Conservation (phyloP, 441 rosid genomes). For the Isatis lusitanica region DNA sequence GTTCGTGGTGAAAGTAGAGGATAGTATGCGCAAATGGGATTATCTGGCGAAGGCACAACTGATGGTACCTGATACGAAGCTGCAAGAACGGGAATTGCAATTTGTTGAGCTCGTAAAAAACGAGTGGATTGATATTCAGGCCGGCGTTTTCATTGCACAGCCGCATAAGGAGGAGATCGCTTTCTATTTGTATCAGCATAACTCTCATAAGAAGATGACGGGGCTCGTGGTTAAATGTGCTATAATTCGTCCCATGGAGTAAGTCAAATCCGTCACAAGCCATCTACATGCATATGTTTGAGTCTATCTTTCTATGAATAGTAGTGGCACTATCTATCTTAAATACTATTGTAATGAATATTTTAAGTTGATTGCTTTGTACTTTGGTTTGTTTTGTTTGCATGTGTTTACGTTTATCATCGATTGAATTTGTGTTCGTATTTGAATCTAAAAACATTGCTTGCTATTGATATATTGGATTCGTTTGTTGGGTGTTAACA, state of each 20-base stretch:
- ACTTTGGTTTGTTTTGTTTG: no score
- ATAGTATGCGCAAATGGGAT: slow-evolving; percentile 46
- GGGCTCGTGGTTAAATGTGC: slow-evolving; percentile 62
- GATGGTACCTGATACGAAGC: slow-evolving; percentile 44
- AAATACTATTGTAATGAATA: neutral
- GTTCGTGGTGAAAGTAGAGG: slow-evolving; percentile 45
- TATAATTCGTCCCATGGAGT: slow-evolving; percentile 42
- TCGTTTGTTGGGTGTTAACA: no score
- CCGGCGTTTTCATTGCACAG: slow-evolving; percentile 43
- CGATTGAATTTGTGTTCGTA: neutral
- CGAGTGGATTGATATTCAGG: slow-evolving; percentile 56
- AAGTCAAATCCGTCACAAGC: neutral
- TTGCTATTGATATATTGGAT: no score
- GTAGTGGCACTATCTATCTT: neutral
- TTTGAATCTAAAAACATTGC: neutral
- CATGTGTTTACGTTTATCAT: neutral
- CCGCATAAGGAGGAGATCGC: slow-evolving; percentile 35
- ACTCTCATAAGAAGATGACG: slow-evolving; percentile 41
- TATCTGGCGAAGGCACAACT: slow-evolving; percentile 44
- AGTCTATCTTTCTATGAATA: neutral
- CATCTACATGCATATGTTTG: neutral
- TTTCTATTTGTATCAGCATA: slow-evolving; percentile 43
- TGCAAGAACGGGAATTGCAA: slow-evolving; percentile 35
- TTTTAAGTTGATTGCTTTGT: neutral
- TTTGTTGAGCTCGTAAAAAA: slow-evolving; percentile 40